Conservation (phyloP, 495 filamentous ascomycete genomes). For the Astrothelium macrocarpum region DNA sequence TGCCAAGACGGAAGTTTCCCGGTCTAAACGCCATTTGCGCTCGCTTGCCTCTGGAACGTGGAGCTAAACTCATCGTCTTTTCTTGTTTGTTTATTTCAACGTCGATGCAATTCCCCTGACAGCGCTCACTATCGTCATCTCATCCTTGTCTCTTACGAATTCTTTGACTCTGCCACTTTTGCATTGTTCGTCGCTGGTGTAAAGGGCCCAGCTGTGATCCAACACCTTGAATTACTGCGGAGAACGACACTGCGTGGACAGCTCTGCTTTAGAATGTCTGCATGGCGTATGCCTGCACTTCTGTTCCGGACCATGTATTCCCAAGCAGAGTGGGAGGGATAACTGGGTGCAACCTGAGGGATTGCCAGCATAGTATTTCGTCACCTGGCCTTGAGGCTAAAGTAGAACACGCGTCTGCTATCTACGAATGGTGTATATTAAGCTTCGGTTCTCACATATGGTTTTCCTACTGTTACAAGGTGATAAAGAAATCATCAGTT, state of each 20-base stretch:
- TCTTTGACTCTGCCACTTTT: background rate
- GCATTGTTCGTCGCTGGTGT: background rate
- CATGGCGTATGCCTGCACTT: background rate
- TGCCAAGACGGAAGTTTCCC: slow-evolving; percentile 3
- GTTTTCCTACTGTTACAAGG: background rate
- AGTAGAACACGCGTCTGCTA: background rate
- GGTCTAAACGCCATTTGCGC: background rate
- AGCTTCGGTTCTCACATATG: background rate
- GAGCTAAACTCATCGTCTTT: background rate
- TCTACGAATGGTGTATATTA: background rate
- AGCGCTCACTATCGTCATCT: background rate
- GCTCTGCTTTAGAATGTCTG: background rate
- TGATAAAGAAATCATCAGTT: background rate
- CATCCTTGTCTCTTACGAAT: background rate
- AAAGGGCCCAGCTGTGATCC: background rate
- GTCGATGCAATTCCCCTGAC: background rate
- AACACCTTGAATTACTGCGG: background rate
- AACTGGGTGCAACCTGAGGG: background rate
- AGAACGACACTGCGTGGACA: background rate
- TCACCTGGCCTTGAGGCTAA: background rate
- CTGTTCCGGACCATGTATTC: background rate
- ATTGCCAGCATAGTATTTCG: background rate
- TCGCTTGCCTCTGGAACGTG: background rate
- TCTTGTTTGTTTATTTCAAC: background rate
- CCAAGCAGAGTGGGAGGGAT: background rate